phyloP scores from a whole-genome alignment of 176 grass and related monocot species.

The Melocanna baccifera region DNA sequence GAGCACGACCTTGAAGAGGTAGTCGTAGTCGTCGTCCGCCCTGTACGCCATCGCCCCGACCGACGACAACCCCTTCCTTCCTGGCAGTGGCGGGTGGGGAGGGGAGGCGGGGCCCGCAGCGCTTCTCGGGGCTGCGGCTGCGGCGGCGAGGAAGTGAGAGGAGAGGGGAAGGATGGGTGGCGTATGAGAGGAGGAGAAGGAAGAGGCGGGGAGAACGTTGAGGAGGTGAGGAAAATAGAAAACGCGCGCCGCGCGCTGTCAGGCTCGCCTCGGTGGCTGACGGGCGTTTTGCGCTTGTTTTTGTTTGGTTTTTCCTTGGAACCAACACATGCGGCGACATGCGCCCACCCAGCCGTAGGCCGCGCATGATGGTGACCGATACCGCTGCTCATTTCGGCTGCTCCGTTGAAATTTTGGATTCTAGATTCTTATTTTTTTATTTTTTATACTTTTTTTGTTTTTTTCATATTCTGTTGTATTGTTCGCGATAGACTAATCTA shows the following conservation, averaged over 20 bases:
- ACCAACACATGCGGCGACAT: neutral
- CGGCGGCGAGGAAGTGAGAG: neutral
- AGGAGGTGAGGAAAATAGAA: constrained; percentile 22
- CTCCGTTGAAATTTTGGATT: too few species aligned
- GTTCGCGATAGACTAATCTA: too few species aligned
- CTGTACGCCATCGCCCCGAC: constrained; percentile 45
- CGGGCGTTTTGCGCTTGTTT: neutral
- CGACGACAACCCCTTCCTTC: constrained; percentile 4
- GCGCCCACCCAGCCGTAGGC: neutral
- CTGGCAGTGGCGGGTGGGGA: neutral
- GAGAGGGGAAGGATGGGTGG: neutral
- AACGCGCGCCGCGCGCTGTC: neutral
- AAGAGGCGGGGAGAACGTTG: constrained; percentile 34
- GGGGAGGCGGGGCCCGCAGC: neutral
- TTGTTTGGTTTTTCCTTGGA: neutral
- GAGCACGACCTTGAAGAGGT: constrained; percentile 80
- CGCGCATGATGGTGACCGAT: neutral
- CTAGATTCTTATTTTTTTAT: too few species aligned
- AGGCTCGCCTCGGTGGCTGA: neutral
- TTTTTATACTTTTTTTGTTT: too few species aligned
- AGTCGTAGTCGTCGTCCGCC: constrained; percentile 90
- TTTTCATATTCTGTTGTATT: too few species aligned
- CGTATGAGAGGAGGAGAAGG: neutral
- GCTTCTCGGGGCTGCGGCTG: neutral
- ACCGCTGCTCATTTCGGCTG: too few species aligned